Conservation (phyloP, 1,284 basidiomycete species). For the Schizophyllum commune region DNA sequence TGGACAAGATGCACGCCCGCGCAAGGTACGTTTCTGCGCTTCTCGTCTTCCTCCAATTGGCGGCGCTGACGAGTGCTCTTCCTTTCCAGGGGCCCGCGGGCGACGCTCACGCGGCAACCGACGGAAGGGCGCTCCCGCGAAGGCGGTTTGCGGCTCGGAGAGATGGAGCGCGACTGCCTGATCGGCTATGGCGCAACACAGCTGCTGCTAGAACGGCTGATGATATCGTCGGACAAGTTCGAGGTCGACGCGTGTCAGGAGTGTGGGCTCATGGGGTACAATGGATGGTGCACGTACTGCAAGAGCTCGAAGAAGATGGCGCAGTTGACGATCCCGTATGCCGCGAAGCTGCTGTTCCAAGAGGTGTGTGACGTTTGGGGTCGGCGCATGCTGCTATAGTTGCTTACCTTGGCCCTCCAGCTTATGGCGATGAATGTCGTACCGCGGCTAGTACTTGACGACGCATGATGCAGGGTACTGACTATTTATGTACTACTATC, state of each 20-base stretch:
- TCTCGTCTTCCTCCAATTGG: constrained; percentile 5
- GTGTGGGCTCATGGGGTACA: constrained; percentile 96
- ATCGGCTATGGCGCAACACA: constrained; percentile 97
- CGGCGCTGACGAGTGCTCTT: constrained; percentile 10
- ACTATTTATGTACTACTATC: constrained; percentile 1
- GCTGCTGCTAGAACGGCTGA: constrained; percentile 89
- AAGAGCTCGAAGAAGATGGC: constrained; percentile 95
- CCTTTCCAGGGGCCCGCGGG: constrained; percentile 76
- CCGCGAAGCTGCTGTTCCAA: constrained; percentile 95
- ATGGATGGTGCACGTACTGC: constrained; percentile 94
- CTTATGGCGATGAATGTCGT: constrained; percentile 95
- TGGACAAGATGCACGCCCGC: constrained; percentile 99
- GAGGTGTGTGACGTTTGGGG: constrained; percentile 52
- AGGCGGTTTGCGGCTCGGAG: constrained; percentile 93
- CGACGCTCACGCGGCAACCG: constrained; percentile 94
- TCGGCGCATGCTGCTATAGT: not conserved
- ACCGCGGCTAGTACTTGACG: constrained; percentile 77
- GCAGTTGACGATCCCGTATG: constrained; percentile 96
- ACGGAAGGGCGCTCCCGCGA: constrained; percentile 98
- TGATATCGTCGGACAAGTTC: constrained; percentile 98
- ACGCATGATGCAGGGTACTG: constrained; percentile 32
- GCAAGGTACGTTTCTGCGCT: constrained; percentile 55
- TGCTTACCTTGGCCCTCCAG: constrained; percentile 28
- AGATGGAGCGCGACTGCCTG: constrained; percentile 98
- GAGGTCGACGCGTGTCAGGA: constrained; percentile 94